A percentile compares a stretch with the other conserved stretches of the same genome.
Evolutionary conservation across 108 stramenopile genomes (phyloP).

Genomic region (Nitzschia sp.): DNA sequence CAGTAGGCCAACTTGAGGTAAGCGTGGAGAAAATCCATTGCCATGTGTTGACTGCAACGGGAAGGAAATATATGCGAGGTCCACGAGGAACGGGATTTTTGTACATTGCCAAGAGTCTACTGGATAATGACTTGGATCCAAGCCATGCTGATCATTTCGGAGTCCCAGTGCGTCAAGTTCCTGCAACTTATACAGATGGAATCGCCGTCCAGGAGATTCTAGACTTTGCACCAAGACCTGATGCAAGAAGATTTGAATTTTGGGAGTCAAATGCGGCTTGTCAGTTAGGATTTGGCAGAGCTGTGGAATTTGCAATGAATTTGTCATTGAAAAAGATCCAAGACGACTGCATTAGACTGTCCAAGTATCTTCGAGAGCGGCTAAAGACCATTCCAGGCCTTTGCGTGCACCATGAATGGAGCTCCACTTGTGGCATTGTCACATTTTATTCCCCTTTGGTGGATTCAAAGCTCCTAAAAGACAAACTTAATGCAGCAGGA

Average conservation of each 20-base stretch:
- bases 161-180: slow-evolving; percentile 38
- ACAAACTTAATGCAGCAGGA: not conserved
- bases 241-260: slow-evolving; percentile 74
- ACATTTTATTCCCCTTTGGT: slow-evolving; percentile 31
- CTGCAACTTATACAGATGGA: slow-evolving; percentile 19
- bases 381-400: slow-evolving; percentile 33
- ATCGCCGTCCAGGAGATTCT: slow-evolving; percentile 35
- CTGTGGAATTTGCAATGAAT: slow-evolving; percentile 51
- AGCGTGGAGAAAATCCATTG: slow-evolving; percentile 61
- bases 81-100: slow-evolving; percentile 87
- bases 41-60: slow-evolving; percentile 72
- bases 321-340: slow-evolving; percentile 50
- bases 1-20: slow-evolving; percentile 68
- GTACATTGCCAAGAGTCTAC: slow-evolving; percentile 39
- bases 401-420: slow-evolving; percentile 29
- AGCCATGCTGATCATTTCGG: slow-evolving; percentile 59
- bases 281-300: slow-evolving; percentile 70
- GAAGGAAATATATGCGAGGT: slow-evolving; percentile 80
- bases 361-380: slow-evolving; percentile 20
- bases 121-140: slow-evolving; percentile 34
- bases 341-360: slow-evolving; percentile 13
- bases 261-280: slow-evolving; percentile 72
- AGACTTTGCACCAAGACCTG: slow-evolving; percentile 35
- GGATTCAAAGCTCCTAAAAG: slow-evolving; percentile 32
- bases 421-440: slow-evolving; percentile 64